Evolutionary conservation across 176 grass and related monocot genomes (phyloP), one percentile per base, ranked within the genome.

Genomic region (Carex pumila): DNA sequence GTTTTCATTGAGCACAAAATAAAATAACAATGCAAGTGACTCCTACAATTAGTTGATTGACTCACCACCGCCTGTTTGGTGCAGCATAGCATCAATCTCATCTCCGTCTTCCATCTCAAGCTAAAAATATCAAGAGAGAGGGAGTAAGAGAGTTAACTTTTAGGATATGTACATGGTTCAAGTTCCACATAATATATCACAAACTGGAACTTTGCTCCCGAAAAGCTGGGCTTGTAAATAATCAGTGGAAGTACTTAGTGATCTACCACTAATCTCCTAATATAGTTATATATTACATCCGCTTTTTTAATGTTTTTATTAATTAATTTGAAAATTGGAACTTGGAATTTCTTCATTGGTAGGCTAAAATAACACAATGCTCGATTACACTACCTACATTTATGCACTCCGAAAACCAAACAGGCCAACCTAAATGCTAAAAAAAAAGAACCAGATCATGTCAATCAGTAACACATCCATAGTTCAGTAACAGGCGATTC

Each of bases 51-150:
- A 83, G 19, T 76, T 81, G 62, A 76, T 72, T 3, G 34, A 19
- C 11, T 19, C 22, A 13, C 41, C 61, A 59, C 88, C 95, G 14
- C 95, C 95, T 1, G 95, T 97, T 81, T 97, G 92, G 89, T 97
- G 95, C 56, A 97, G 89, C 95, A 97, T 97, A 41, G 92, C 95
- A 29, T 97, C 95, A 7, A 93, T 94, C 86, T 91, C 90, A 0
- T 97, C 92, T 4, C 90, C 90, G 5, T 97, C 94, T 82, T 97
- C 94, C 92, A 97, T 94, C 84, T 97, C 94, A 5, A 97, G 92
- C 92, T 94, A 70, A 84, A 88, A 60, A 5, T 9, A 53, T 7
- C 69, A 25, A 41, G 55, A 74, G 61, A 19, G 57, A 5, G 57
- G 18, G 57, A 6, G 19, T 45, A 71, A 71, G 22, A 55, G 13